These are phyloP conservation scores for Clarkia xantiana DNA, from an alignment of 345 rosid species.

Conservation along the genomic window DNA sequence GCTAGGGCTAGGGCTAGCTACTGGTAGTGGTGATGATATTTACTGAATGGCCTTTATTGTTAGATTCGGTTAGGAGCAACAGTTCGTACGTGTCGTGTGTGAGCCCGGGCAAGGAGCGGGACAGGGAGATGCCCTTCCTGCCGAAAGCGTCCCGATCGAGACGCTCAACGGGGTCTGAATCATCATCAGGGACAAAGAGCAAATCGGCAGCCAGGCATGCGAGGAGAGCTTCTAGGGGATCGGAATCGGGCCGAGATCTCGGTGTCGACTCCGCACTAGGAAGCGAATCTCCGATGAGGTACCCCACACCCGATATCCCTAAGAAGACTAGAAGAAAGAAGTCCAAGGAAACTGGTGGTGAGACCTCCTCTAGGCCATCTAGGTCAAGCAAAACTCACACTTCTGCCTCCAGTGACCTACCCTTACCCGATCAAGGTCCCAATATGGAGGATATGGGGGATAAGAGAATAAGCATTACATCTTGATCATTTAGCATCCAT, in stretches of 20 bases:
- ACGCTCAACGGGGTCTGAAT: conserved; percentile 8
- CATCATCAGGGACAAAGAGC: conserved; percentile 24
- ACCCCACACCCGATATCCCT: conserved; percentile 13
- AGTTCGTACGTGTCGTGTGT: too few species aligned
- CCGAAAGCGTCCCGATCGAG: conserved; percentile 31
- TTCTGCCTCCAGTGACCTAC: too few species aligned
- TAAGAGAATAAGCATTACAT: too few species aligned
- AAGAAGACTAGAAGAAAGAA: conserved; percentile 42
- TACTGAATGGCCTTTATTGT: too few species aligned
- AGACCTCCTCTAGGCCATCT: too few species aligned
- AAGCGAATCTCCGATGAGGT: conserved; percentile 11
- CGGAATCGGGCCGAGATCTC: conserved; percentile 9
- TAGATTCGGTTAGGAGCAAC: conserved; percentile 11
- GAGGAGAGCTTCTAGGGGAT: conserved; percentile 28
- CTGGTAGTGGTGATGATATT: too few species aligned
- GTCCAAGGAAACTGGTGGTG: conserved; percentile 20
- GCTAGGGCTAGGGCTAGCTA: too few species aligned
- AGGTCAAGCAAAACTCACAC: too few species aligned
- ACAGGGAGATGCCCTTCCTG: conserved; percentile 16
- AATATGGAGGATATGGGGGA: too few species aligned
- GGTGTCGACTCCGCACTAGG: conserved; percentile 3
- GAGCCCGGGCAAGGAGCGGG: background rate
- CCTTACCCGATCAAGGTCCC: too few species aligned
- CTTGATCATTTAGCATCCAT: too few species aligned
- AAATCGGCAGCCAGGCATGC: conserved; percentile 24